Conservation (phyloP, 2,329 filamentous ascomycete genomes). For the Hymenoscyphus salicellus region DNA sequence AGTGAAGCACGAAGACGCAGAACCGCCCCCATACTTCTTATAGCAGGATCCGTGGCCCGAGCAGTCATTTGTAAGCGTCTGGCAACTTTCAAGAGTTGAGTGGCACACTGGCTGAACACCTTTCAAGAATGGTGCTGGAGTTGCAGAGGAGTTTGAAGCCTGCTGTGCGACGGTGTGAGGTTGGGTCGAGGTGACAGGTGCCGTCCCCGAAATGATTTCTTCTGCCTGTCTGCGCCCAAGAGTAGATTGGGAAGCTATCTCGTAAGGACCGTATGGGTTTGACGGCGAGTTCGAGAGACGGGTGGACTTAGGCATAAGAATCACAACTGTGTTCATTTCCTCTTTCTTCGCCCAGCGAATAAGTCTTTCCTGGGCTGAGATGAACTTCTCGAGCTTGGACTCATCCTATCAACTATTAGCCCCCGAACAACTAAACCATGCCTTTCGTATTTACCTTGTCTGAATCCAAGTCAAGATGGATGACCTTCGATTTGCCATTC, state of each 20-base stretch:
- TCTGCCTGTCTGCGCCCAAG: conserved; percentile 29
- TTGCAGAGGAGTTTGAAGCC: conserved; percentile 21
- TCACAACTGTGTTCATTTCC: conserved; percentile 32
- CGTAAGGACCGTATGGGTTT: conserved; percentile 33
- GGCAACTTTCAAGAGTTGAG: conserved; percentile 64
- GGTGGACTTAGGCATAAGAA: conserved; percentile 32
- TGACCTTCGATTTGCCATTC: conserved; percentile 34
- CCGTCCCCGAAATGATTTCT: conserved; percentile 30
- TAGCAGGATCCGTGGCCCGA: conserved; percentile 76
- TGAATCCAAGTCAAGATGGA: conserved; percentile 28
- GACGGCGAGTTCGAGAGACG: conserved; percentile 20
- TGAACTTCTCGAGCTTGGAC: conserved; percentile 22
- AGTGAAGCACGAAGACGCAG: conserved; percentile 67
- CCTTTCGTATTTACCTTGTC: conserved; percentile 24
- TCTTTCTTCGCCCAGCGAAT: conserved; percentile 27
- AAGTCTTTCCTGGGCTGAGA: conserved; percentile 27
- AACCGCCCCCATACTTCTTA: conserved; percentile 56
- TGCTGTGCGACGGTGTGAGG: conserved; percentile 11
- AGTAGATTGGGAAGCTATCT: conserved; percentile 23
- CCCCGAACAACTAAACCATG: background rate
- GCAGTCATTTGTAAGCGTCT: conserved; percentile 70
- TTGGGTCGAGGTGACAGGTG: conserved; percentile 14
- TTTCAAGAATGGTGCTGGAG: conserved; percentile 21
- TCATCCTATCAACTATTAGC: conserved; percentile 17
- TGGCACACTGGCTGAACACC: conserved; percentile 68